phyloP scores from a whole-genome alignment of 148 eudicot genomes.

The Nepenthes mirabilis region DNA sequence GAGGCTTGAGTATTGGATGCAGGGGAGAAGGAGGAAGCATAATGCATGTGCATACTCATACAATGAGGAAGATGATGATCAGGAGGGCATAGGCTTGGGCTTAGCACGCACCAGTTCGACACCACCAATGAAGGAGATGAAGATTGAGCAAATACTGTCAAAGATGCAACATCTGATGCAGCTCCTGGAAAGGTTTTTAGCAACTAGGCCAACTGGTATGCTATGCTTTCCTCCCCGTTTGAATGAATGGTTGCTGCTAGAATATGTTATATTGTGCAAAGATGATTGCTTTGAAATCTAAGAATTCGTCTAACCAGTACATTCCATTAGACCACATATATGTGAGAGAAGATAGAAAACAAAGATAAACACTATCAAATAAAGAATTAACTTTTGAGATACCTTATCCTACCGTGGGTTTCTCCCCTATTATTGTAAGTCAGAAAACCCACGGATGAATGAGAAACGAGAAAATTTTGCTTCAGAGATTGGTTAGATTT shows the following conservation, averaged over 20 bases:
- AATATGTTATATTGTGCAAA: no score
- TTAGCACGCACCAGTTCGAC: slow-evolving; percentile 3
- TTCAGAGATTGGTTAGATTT: no score
- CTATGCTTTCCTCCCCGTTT: background rate
- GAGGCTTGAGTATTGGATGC: slow-evolving; percentile 58
- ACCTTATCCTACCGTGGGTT: no score
- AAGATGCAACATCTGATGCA: slow-evolving; percentile 51
- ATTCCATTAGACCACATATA: no score
- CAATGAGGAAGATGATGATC: background rate
- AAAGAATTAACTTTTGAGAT: no score
- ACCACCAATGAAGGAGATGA: slow-evolving; percentile 30
- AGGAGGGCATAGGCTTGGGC: background rate
- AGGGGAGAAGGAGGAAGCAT: slow-evolving; percentile 24
- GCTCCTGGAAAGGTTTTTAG: slow-evolving; percentile 65
- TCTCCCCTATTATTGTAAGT: no score
- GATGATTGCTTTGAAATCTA: no score
- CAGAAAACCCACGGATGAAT: no score
- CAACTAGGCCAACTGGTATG: slow-evolving; percentile 78
- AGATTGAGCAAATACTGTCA: slow-evolving; percentile 25
- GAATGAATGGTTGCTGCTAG: background rate
- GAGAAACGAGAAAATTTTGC: no score
- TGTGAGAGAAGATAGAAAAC: no score
- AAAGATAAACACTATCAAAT: no score
- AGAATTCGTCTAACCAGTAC: no score
- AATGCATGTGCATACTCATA: slow-evolving; percentile 5